Evolutionary conservation across 2,329 filamentous ascomycete species (phyloP), one percentile per base, ranked within the genome.

Genomic region (Taxawa tesnikishii): DNA sequence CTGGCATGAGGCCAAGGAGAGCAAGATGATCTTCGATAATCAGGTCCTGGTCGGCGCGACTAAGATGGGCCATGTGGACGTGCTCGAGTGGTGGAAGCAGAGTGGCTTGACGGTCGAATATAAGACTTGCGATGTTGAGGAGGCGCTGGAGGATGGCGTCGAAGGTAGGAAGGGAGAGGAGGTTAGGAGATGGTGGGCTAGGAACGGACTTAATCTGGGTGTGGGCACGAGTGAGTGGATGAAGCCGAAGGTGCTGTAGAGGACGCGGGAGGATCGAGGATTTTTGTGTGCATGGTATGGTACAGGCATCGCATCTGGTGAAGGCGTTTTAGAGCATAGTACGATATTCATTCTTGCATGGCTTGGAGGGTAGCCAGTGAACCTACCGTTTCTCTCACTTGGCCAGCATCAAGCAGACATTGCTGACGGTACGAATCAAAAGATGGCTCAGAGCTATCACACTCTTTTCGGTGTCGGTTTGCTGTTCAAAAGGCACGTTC

Each of bases 41-140:
- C 79, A 88, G 46, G 81, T 90, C 2, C 69, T 94, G 1, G 80
- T 92, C 1, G 82, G 81, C 6, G 82, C 88, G 0, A 94, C 87
- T 2, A 83, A 85, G 46, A 82, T 88, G 50, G 83, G 84, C 4
- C 81, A 92, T 52, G 73, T 85, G 3, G 68, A 75, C 21, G 84
- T 94, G 14, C 62, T 96, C 6, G 83, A 94, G 52, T 94, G 88
- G 88, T 94, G 88, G 87, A 80, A 82, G 48, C 68, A 67, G 32
- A 80, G 77, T 45, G 74, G 76, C 0, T 67, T 87, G 44, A 70
- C 73, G 32, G 85, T 94, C 15, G 84, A 93, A 55, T 94, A 94
- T 57, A 87, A 88, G 54, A 93, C 84, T 1, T 94, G 85, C 54
- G 85, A 93, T 54, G 90, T 96, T 39, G 87, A 94, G 53, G 88